Evolutionary conservation across 2,329 filamentous ascomycete genomes (phyloP).

Genomic region (Colletotrichum lini): DNA sequence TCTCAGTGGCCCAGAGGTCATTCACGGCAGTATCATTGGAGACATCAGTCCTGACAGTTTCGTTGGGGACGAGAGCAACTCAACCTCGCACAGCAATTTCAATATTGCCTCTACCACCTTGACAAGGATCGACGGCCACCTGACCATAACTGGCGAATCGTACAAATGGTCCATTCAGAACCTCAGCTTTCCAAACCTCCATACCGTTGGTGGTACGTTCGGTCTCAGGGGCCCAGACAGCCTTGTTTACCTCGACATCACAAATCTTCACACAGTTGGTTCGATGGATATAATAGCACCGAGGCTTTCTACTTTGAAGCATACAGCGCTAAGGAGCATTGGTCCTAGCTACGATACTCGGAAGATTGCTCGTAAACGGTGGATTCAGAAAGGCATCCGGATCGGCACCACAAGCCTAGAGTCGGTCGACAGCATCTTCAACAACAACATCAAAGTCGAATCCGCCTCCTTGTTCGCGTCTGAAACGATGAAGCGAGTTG

Average conservation of each 20-base stretch:
- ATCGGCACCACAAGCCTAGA: conserved; percentile 1
- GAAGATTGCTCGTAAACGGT: not conserved
- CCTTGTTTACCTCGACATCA: conserved; percentile 3
- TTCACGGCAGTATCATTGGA: not conserved
- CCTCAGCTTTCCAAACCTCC: conserved; percentile 1
- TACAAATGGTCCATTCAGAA: not conserved
- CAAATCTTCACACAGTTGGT: conserved; percentile 9
- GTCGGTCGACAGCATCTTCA: conserved; percentile 32
- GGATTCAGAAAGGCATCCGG: not conserved
- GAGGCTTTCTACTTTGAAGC: not conserved
- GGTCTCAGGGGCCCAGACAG: not conserved
- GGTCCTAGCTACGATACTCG: no score
- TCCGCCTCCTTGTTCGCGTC: not conserved
- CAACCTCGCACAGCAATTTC: not conserved
- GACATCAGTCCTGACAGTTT: no score
- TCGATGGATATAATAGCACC: not conserved
- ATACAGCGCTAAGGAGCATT: not conserved
- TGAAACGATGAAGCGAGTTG: not conserved
- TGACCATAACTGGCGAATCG: not conserved
- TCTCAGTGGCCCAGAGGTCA: conserved; percentile 2
- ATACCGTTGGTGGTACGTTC: not conserved
- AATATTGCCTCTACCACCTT: conserved; percentile 1
- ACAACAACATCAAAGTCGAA: conserved; percentile 4
- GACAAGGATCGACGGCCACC: not conserved
- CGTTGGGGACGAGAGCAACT: not conserved